Evolutionary conservation across 257 asterid genomes (phyloP).

Genomic region (Solanum sitiens): DNA sequence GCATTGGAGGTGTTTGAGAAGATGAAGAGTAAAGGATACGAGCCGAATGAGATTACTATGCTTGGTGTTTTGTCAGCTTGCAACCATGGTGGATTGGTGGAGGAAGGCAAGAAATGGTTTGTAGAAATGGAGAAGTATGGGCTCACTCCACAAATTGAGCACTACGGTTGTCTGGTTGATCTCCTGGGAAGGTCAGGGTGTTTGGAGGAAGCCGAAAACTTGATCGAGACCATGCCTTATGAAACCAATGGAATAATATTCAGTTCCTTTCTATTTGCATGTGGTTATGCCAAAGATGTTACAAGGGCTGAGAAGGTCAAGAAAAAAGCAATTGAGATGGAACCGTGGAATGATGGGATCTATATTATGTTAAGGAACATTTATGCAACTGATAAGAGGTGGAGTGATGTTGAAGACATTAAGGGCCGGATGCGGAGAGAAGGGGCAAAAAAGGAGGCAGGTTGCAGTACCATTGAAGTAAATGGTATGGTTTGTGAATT

Average conservation of each 20-base stretch:
- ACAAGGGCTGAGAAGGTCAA: slow-evolving; percentile 64
- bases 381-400: slow-evolving; percentile 83
- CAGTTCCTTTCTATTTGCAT: slow-evolving; percentile 77
- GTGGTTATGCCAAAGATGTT: slow-evolving; percentile 74
- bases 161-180: slow-evolving; percentile 81
- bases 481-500: slow-evolving; percentile 53
- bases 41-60: slow-evolving; percentile 65
- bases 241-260: slow-evolving; percentile 79
- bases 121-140: slow-evolving; percentile 40
- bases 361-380: slow-evolving; percentile 75
- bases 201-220: slow-evolving; percentile 72
- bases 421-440: slow-evolving; percentile 50
- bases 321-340: slow-evolving; percentile 52
- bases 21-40: slow-evolving; percentile 44
- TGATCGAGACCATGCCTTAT: slow-evolving; percentile 75
- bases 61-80: slow-evolving; percentile 88
- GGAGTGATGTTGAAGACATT: slow-evolving; percentile 70
- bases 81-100: slow-evolving; percentile 85
- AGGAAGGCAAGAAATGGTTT: slow-evolving; percentile 82
- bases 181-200: slow-evolving; percentile 81
- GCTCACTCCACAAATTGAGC: slow-evolving; percentile 54
- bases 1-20: slow-evolving; percentile 52
- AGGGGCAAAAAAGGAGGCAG: slow-evolving; percentile 83
- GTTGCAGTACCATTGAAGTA: slow-evolving; percentile 67
- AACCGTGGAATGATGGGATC: slow-evolving; percentile 73